Evolutionary conservation across 495 filamentous ascomycete species (phyloP), one percentile per base, ranked within the genome.

Genomic region (Aspergillus nanangensis): DNA sequence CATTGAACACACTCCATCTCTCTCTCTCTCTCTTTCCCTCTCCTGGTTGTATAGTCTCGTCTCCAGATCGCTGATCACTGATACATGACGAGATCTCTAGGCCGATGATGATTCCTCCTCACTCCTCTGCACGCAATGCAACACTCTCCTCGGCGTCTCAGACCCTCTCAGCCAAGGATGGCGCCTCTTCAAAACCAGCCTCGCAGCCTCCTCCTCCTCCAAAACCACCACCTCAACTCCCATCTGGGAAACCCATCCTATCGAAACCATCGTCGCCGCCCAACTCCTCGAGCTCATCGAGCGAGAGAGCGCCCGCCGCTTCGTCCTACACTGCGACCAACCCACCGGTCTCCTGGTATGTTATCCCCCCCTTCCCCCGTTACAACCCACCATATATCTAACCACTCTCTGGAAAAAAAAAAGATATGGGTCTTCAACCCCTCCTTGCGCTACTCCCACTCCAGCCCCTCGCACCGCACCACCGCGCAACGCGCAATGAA

Each of bases 401-500:
- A 53, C 45, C 68, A 31, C 50, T 43, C 49, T 61, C 56, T 49
- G n/a, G n/a, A n/a, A n/a, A n/a, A n/a, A 29, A 41, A 57, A 19
- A 40, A 76, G 67, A 61, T 73, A 17, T 91, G 87, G 87, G 72
- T 87, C 9, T 84, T 91, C 51, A 89, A 84, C 45, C 76, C 77
- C 15, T 74, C 84, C 51, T 74, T 90, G 19, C 65, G 71, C 7
- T 91, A 85, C 51, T 77, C 77, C 11, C 79, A 74, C 14, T 74
- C 77, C 0, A 69, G 63, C 23, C 10, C 54, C 3, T 50, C 59
- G 1, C 51, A 63, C 20, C 59, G 45, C 15, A 55, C 70, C 20
- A 49, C 55, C 17, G 53, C 67, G 18, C 67, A 69, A 38, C 64
- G 70, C n/a, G 85, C 81, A 3, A 76, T 87, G 61, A 89, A 88